phyloP scores from a whole-genome alignment of 441 rosid species.

The Arabidopsis lyrata region DNA sequence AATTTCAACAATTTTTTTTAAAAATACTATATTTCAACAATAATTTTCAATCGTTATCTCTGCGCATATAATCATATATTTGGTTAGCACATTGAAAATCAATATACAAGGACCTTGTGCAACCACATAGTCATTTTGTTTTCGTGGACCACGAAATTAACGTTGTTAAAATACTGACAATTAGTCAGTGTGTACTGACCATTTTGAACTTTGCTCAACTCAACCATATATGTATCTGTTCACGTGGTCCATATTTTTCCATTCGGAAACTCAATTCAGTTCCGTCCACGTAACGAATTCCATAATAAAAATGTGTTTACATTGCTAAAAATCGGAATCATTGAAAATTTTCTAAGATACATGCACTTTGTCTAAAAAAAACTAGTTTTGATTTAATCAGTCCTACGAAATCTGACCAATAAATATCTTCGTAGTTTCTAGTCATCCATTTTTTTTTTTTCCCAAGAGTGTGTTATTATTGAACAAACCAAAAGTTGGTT shows the following conservation, averaged over 20 bases:
- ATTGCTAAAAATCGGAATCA: not conserved
- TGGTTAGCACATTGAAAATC: not conserved
- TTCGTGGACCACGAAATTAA: not conserved
- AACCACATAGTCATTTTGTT: not conserved
- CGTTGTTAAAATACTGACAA: not conserved
- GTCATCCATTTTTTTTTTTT: not conserved
- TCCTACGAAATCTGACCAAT: not conserved
- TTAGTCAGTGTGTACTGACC: not conserved
- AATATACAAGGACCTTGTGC: not conserved
- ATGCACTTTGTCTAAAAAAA: conserved; percentile 20
- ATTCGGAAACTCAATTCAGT: not conserved
- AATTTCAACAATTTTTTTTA: too few relatives aligned
- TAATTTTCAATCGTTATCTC: too few relatives aligned
- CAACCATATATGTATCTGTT: not conserved
- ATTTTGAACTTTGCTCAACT: not conserved
- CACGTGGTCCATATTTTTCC: conserved; percentile 11
- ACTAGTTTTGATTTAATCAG: not conserved
- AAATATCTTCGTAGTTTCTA: not conserved
- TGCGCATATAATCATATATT: not conserved
- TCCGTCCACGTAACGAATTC: conserved; percentile 23
- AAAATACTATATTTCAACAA: too few relatives aligned
- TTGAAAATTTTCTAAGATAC: not conserved
- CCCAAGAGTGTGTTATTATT: too few relatives aligned
- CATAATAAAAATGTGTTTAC: conserved; percentile 12
- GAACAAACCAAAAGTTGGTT: too few relatives aligned